These are phyloP conservation scores for Colletotrichum horii DNA, from an alignment of 2,329 filamentous ascomycete species.

Conservation along the genomic window DNA sequence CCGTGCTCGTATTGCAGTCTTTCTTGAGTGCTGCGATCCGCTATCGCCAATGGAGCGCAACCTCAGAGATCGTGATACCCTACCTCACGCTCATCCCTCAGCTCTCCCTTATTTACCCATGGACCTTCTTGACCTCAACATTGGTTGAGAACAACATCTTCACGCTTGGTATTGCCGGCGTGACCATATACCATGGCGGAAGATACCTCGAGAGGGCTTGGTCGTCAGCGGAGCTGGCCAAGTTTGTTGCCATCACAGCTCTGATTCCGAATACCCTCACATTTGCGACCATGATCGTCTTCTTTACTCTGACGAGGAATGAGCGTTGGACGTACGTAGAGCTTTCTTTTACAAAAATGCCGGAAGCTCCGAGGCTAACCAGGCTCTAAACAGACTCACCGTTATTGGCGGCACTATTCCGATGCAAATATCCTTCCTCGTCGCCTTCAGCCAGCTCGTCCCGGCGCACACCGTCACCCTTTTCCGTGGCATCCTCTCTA, in stretches of 20 bases:
- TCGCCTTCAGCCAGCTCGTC: slow-evolving; percentile 96
- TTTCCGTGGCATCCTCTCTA: slow-evolving; percentile 84
- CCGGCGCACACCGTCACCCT: slow-evolving; percentile 96
- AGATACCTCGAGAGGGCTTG: slow-evolving; percentile 95
- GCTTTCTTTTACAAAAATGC: background rate
- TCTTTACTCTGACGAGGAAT: slow-evolving; percentile 72
- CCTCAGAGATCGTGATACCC: slow-evolving; percentile 74
- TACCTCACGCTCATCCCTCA: slow-evolving; percentile 89
- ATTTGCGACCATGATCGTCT: slow-evolving; percentile 75
- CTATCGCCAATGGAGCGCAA: slow-evolving; percentile 70
- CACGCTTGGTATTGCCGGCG: slow-evolving; percentile 76
- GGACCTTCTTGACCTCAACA: slow-evolving; percentile 86
- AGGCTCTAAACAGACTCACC: slow-evolving; percentile 64
- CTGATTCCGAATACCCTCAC: slow-evolving; percentile 81
- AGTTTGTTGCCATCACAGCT: slow-evolving; percentile 80
- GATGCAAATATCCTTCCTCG: slow-evolving; percentile 90
- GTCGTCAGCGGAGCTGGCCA: slow-evolving; percentile 90
- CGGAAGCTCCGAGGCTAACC: slow-evolving; percentile 15
- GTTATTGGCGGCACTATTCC: slow-evolving; percentile 89
- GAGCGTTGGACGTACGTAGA: slow-evolving; percentile 70
- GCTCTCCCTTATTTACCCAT: slow-evolving; percentile 84
- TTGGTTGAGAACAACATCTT: slow-evolving; percentile 94
- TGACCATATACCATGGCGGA: slow-evolving; percentile 88
- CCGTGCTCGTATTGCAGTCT: slow-evolving; percentile 77
- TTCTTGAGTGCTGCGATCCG: slow-evolving; percentile 82